Evolutionary conservation across 305 asterid genomes (phyloP).

Genomic region (Fraxinus paxiana): DNA sequence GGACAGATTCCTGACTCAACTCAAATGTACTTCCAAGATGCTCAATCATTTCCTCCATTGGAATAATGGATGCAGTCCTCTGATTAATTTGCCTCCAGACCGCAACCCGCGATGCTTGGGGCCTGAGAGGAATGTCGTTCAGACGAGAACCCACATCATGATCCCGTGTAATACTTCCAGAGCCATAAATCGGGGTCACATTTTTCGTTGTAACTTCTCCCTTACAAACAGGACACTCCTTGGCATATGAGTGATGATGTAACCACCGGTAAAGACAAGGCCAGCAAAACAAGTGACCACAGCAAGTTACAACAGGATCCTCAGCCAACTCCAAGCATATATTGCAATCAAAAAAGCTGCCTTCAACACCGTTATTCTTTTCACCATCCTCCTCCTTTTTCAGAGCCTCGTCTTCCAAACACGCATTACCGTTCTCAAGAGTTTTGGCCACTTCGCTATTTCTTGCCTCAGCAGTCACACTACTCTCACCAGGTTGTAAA

Average conservation of each 20-base stretch:
- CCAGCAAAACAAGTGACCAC: conserved; percentile 58
- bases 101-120: conserved; percentile 44
- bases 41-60: conserved; percentile 48
- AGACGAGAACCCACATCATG: conserved; percentile 28
- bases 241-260: conserved; percentile 43
- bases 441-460: conserved; percentile 25
- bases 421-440: conserved; percentile 27
- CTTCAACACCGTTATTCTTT: conserved; percentile 31
- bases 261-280: conserved; percentile 52
- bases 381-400: conserved; percentile 36
- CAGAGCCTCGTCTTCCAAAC: conserved; percentile 22
- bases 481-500: conserved; percentile 32
- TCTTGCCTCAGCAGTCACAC: neutral
- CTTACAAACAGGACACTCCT: conserved; percentile 52
- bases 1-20: conserved; percentile 19
- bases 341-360: conserved; percentile 47
- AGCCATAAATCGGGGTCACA: conserved; percentile 47
- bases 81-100: conserved; percentile 46
- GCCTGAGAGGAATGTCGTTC: conserved; percentile 37
- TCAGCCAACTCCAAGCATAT: conserved; percentile 47
- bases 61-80: conserved; percentile 35
- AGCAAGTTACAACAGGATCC: conserved; percentile 54
- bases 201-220: conserved; percentile 44
- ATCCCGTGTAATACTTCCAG: conserved; percentile 27
- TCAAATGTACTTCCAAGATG: conserved; percentile 39